Percentiles rank a stretch among this genome's conserved stretches.
Conservation (phyloP, 2,329 filamentous ascomycete species). For the Lachnellula suecica region DNA sequence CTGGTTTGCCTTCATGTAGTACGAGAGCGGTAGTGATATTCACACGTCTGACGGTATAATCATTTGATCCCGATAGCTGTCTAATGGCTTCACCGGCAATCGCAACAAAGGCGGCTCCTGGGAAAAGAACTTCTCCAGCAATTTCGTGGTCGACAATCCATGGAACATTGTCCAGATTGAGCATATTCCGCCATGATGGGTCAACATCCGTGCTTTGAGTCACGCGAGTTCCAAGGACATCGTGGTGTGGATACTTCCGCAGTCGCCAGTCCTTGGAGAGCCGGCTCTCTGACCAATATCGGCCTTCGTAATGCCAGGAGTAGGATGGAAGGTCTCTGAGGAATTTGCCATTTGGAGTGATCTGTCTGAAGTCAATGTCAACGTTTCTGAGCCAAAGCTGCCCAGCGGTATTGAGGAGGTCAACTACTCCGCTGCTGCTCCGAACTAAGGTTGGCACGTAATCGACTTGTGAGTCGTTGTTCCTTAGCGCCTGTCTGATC, state of each 20-base stretch:
- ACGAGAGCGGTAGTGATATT: conserved; percentile 27
- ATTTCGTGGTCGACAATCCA: conserved; percentile 53
- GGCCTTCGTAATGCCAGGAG: conserved; percentile 46
- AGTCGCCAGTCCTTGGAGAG: neutral
- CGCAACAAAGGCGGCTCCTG: conserved; percentile 25
- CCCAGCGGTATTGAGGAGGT: conserved; percentile 5
- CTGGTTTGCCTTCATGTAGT: conserved; percentile 12
- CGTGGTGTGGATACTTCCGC: conserved; percentile 30
- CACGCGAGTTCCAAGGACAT: conserved; percentile 33
- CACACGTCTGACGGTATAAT: conserved; percentile 20
- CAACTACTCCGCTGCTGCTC: conserved; percentile 1
- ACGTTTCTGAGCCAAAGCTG: conserved; percentile 1
- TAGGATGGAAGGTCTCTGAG: conserved; percentile 38
- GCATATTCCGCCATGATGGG: conserved; percentile 32
- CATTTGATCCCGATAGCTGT: conserved; percentile 21
- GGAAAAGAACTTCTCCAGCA: conserved; percentile 49
- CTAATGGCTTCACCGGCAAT: conserved; percentile 16
- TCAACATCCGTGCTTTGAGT: conserved; percentile 19
- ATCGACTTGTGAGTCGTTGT: conserved; percentile 20
- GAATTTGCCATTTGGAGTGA: neutral
- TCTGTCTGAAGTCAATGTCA: neutral
- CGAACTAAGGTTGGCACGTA: conserved; percentile 6
- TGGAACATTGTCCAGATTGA: conserved; percentile 41
- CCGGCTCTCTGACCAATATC: conserved; percentile 5
- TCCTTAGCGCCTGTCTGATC: conserved; percentile 23